Evolutionary conservation across 2,329 filamentous ascomycete species (phyloP).

Genomic region (Dryadomyces sulphureus): DNA sequence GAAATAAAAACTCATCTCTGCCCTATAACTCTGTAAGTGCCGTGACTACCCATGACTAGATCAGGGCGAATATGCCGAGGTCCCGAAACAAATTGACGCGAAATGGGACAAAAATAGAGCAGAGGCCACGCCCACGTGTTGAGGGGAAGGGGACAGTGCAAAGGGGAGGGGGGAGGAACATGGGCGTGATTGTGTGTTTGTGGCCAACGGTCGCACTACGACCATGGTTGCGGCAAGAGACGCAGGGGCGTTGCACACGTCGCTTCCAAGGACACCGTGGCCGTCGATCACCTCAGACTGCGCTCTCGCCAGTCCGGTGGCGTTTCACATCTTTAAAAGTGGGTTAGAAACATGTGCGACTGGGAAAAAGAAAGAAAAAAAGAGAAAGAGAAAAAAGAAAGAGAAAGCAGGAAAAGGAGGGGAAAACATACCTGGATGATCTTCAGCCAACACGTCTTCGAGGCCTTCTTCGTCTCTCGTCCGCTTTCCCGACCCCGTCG

Average conservation of each 20-base stretch:
- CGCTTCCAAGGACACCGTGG: neutral
- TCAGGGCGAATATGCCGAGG: too few species aligned
- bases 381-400: too few species aligned
- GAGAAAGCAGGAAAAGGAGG: too few species aligned
- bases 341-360: neutral
- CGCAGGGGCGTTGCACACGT: neutral
- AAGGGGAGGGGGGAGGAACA: neutral
- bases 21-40: too few species aligned
- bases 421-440: constrained; percentile 19
- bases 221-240: neutral
- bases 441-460: constrained; percentile 8
- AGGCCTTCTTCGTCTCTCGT: constrained; percentile 14
- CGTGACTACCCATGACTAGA: too few species aligned
- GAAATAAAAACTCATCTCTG: too few species aligned
- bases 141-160: too few species aligned
- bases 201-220: neutral
- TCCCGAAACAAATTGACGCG: too few species aligned
- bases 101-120: too few species aligned
- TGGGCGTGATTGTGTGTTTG: neutral
- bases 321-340: constrained; percentile 31
- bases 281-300: constrained; percentile 1
- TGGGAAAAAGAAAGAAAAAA: too few species aligned
- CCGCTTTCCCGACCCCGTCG: constrained; percentile 17
- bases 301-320: constrained; percentile 22
- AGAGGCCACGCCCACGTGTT: too few species aligned